Conservation (phyloP, 768 basidiomycete genomes). For the Gautieria morchelliformis region DNA sequence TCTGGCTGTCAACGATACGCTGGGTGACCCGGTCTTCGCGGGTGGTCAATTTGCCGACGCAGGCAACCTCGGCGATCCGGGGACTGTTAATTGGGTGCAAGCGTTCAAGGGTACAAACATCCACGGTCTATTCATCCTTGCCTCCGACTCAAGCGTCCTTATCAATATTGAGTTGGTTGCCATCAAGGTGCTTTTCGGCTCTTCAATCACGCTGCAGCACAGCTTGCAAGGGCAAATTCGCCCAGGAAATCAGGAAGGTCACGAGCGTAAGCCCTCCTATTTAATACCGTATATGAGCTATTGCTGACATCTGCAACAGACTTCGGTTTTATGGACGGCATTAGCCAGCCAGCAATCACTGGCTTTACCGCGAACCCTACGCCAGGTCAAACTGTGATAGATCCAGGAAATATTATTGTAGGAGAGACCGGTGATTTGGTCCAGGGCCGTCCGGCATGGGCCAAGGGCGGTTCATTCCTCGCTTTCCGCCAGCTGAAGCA, state of each 20-base stretch:
- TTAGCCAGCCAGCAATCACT: slow-evolving; percentile 14
- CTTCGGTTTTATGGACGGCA: slow-evolving; percentile 19
- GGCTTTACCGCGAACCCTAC: slow-evolving; percentile 11
- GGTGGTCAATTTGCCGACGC: slow-evolving; percentile 14
- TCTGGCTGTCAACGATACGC: slow-evolving; percentile 14
- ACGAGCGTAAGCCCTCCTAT: slow-evolving; percentile 13
- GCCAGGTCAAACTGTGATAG: slow-evolving; percentile 15
- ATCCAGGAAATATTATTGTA: slow-evolving; percentile 13
- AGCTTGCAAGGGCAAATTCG: slow-evolving; percentile 11
- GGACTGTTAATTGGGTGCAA: slow-evolving; percentile 11
- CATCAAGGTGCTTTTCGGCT: slow-evolving; percentile 11
- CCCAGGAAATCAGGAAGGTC: slow-evolving; percentile 14
- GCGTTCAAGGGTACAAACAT: slow-evolving; percentile 13
- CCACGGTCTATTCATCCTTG: slow-evolving; percentile 17
- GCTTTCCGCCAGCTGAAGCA: too few species aligned
- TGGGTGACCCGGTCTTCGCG: slow-evolving; percentile 12
- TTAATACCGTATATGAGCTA: neutral
- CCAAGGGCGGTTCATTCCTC: slow-evolving; percentile 44
- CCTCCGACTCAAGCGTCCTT: slow-evolving; percentile 9
- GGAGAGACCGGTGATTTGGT: slow-evolving; percentile 9
- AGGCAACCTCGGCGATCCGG: slow-evolving; percentile 12
- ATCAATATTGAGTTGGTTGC: neutral
- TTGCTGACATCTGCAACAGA: neutral
- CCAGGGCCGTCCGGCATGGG: slow-evolving; percentile 32
- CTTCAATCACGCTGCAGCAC: slow-evolving; percentile 8